Conservation (phyloP, 768 basidiomycete genomes). For the Asterophora parasitica region DNA sequence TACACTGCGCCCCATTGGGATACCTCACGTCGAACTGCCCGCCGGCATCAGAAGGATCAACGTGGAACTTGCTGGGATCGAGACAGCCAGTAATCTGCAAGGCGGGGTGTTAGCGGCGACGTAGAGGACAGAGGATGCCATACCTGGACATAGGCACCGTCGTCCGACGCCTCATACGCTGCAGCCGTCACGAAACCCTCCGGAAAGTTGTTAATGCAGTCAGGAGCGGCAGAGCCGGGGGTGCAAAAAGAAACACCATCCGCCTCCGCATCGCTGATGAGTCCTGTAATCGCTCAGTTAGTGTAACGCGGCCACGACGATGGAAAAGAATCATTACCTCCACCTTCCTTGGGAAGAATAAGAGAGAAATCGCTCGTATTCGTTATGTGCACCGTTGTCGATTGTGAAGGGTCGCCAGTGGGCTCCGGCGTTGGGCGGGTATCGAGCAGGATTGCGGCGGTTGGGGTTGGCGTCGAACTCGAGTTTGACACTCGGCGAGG, state of each 20-base stretch:
- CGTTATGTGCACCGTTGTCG: constrained; percentile 17
- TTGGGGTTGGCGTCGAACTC: constrained; percentile 3
- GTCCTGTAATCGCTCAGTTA: constrained; percentile 7
- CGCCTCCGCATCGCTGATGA: constrained; percentile 17
- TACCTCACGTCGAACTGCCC: constrained; percentile 48
- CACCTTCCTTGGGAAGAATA: constrained; percentile 11
- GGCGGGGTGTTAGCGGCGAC: not conserved
- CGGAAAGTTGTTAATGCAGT: constrained; percentile 8
- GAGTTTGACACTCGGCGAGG: not conserved
- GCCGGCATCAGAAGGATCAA: constrained; percentile 31
- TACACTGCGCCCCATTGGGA: constrained; percentile 50
- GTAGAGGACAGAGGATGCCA: not conserved
- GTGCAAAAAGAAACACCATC: constrained; percentile 18
- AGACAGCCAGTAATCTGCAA: constrained; percentile 20
- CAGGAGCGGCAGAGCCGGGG: constrained; percentile 4
- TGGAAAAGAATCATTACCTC: constrained; percentile 3
- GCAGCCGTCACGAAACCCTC: constrained; percentile 18
- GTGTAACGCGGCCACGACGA: not conserved
- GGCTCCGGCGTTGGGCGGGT: constrained; percentile 17
- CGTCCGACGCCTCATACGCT: constrained; percentile 12
- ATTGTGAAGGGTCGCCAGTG: constrained; percentile 18
- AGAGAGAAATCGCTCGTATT: constrained; percentile 16
- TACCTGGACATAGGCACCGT: constrained; percentile 18
- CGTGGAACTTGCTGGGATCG: constrained; percentile 12
- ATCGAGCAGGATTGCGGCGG: constrained; percentile 1